Conservation (phyloP, 169 alveolate species). For the Toxoplasma gondii region DNA sequence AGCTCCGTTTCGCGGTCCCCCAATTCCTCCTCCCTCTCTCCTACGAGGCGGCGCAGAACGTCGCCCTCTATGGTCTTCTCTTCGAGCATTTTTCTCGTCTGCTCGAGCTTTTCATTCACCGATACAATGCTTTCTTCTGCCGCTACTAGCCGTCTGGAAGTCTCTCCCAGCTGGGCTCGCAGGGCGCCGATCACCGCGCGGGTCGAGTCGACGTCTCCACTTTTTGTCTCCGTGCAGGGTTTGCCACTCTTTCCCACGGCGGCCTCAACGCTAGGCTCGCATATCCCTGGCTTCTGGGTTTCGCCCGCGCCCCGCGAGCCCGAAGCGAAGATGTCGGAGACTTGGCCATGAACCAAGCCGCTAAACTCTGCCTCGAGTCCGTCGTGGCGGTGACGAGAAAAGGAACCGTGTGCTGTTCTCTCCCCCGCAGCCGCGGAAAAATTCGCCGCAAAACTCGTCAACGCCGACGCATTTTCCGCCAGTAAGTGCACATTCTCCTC, state of each 20-base stretch:
- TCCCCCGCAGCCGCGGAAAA: too few relatives aligned
- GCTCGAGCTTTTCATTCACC: conserved; percentile 60
- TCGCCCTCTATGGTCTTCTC: conserved; percentile 50
- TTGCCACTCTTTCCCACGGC: not conserved
- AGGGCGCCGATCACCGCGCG: not conserved
- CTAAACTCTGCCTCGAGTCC: too few relatives aligned
- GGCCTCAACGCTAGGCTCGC: not conserved
- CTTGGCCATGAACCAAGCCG: not conserved
- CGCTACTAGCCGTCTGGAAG: not conserved
- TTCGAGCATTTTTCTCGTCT: conserved; percentile 47
- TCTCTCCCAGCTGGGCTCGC: not conserved
- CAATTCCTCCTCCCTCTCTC: conserved; percentile 62
- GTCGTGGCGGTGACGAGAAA: too few relatives aligned
- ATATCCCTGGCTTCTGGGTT: not conserved
- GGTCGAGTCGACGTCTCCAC: not conserved
- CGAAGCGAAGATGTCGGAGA: not conserved
- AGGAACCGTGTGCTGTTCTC: too few relatives aligned
- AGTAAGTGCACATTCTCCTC: not conserved
- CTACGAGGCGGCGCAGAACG: conserved; percentile 46
- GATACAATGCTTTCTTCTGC: not conserved
- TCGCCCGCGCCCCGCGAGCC: too few relatives aligned
- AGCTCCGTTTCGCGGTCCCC: conserved; percentile 58
- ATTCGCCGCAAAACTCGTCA: not conserved
- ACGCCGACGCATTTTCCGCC: not conserved
- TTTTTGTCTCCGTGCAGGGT: too few relatives aligned